Evolutionary conservation across 2,329 filamentous ascomycete species (phyloP).

Genomic region (Aspergillus hiratsukae): DNA sequence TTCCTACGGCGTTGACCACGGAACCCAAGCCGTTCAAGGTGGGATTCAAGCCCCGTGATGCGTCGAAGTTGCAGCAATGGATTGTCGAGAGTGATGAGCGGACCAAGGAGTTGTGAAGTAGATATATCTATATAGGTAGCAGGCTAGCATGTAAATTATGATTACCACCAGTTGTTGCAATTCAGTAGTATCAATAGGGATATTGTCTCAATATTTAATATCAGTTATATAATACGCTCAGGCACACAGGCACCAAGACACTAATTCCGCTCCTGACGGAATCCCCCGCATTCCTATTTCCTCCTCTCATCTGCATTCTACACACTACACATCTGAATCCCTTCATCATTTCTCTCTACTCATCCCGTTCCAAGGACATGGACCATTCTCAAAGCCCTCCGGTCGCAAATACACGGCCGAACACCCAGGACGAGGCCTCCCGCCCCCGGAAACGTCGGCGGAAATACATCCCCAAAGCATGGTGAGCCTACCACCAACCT

Average conservation of each 20-base stretch:
- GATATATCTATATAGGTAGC: slow-evolving; percentile 1
- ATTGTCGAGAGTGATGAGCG: slow-evolving; percentile 50
- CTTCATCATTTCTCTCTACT: neutral
- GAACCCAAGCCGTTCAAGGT: slow-evolving; percentile 62
- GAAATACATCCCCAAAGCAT: slow-evolving; percentile 62
- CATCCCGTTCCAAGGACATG: neutral
- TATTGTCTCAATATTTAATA: too few species aligned
- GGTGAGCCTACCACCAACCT: slow-evolving; percentile 38
- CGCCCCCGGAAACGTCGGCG: slow-evolving; percentile 55
- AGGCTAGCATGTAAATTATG: too few species aligned
- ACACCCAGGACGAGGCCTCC: slow-evolving; percentile 8
- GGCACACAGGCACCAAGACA: neutral
- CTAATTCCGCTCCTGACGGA: slow-evolving; percentile 8
- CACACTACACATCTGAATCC: neutral
- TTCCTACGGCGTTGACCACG: slow-evolving; percentile 56
- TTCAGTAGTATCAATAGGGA: too few species aligned
- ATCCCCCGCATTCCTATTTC: slow-evolving; percentile 14
- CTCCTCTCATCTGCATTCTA: neutral
- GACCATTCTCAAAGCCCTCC: neutral
- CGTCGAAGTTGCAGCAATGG: slow-evolving; percentile 47
- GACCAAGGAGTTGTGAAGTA: slow-evolving; percentile 45
- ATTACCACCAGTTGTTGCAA: too few species aligned
- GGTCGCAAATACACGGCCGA: neutral
- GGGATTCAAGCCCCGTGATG: slow-evolving; percentile 49
- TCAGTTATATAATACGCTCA: too few species aligned